Percentiles rank a stretch among this genome's conserved stretches.
Conservation (phyloP, 1,284 basidiomycete genomes). For the Inonotus hispidus region DNA sequence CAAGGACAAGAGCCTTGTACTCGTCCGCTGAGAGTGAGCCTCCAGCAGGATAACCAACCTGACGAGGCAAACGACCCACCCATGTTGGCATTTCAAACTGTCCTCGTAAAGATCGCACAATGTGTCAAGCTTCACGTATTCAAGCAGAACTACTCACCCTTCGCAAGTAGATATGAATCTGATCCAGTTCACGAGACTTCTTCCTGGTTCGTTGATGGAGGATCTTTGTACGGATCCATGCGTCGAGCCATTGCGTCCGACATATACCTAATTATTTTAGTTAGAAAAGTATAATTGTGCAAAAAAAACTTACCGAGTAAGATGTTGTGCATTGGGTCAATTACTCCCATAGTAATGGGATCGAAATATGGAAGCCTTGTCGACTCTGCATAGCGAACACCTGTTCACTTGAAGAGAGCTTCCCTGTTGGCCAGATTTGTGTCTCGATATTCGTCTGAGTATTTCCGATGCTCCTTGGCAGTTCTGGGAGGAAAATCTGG, state of each 20-base stretch:
- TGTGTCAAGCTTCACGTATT: not conserved
- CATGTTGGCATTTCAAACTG: conserved; percentile 17
- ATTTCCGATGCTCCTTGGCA: not conserved
- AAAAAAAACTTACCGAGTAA: conserved; percentile 6
- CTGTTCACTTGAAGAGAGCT: not conserved
- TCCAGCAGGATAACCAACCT: conserved; percentile 10
- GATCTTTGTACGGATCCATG: conserved; percentile 1
- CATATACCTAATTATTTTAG: conserved; percentile 7
- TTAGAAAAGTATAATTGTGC: no score
- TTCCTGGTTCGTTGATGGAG: conserved; percentile 5
- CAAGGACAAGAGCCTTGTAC: conserved; percentile 5
- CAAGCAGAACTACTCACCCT: not conserved
- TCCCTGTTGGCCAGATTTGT: not conserved
- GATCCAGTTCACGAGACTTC: not conserved
- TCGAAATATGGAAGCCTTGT: conserved; percentile 19
- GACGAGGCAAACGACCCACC: conserved; percentile 1
- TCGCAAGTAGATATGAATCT: not conserved
- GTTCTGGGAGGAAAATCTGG: not conserved
- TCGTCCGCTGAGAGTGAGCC: conserved; percentile 10
- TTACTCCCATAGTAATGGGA: conserved; percentile 13
- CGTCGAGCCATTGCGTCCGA: conserved; percentile 14
- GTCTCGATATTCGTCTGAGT: not conserved
- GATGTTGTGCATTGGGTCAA: conserved; percentile 21
- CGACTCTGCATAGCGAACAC: conserved; percentile 9
- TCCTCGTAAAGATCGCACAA: no score